Percentiles rank a stretch among this genome's conserved stretches.
Conservation (phyloP, 164 flowering plant genomes). For the Taxillus chinensis region DNA sequence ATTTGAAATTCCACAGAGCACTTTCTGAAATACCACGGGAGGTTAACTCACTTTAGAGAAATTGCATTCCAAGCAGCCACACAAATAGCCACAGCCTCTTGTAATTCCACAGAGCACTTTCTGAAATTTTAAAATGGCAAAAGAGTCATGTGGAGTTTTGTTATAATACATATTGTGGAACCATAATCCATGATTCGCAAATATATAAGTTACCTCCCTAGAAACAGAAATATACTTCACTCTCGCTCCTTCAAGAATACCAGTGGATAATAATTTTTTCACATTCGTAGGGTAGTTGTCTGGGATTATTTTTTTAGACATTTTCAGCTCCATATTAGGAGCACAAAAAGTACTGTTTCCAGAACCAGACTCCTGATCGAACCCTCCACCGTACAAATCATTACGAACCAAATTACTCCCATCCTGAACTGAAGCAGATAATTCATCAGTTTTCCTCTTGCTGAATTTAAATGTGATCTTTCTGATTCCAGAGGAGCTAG, state of each 20-base stretch:
- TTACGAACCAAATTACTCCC: slow-evolving; percentile 2
- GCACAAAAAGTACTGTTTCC: slow-evolving; percentile 1
- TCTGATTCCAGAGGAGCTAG: slow-evolving; percentile 44
- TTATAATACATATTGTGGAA: background rate
- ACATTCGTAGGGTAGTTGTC: slow-evolving; percentile 41
- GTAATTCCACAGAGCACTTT: slow-evolving; percentile 43
- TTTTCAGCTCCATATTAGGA: slow-evolving; percentile 26
- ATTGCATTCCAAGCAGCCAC: slow-evolving; percentile 53
- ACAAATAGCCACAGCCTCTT: slow-evolving; percentile 41
- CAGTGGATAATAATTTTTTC: slow-evolving; percentile 49
- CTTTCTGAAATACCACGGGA: background rate
- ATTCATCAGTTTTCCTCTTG: slow-evolving; percentile 25
- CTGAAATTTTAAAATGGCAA: slow-evolving; percentile 21
- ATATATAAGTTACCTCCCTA: slow-evolving; percentile 24
- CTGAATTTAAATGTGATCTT: slow-evolving; percentile 60
- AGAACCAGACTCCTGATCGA: slow-evolving; percentile 9
- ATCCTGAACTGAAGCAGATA: slow-evolving; percentile 7
- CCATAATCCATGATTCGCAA: background rate
- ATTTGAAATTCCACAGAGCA: no score
- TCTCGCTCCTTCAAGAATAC: slow-evolving; percentile 62
- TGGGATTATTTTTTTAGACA: slow-evolving; percentile 32
- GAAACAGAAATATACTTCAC: slow-evolving; percentile 47
- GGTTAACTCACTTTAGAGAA: slow-evolving; percentile 34
- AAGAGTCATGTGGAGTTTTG: background rate
- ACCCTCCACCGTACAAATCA: background rate